phyloP scores from a whole-genome alignment of 352 stramenopile genomes.

The Phytophthora boehmeriae region DNA sequence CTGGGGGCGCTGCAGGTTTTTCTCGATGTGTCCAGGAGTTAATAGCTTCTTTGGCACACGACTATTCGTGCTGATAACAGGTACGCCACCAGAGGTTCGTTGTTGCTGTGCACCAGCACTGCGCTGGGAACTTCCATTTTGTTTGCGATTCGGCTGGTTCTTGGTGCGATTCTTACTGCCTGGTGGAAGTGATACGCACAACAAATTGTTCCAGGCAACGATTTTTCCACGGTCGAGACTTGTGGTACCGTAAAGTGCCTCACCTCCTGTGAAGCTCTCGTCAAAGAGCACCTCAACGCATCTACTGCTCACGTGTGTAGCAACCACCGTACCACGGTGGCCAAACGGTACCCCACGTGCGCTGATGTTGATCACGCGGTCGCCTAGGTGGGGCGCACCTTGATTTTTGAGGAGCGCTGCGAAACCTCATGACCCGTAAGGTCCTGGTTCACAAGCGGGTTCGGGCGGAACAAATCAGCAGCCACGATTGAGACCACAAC shows the following conservation, averaged over 20 bases:
- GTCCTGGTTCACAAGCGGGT: conserved; percentile 81
- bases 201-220: conserved; percentile 91
- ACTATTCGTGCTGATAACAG: conserved; percentile 31
- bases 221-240: conserved; percentile 96
- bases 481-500: conserved; percentile 51
- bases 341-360: conserved; percentile 96
- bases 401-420: conserved; percentile 57
- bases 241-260: conserved; percentile 94
- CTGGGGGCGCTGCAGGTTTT: conserved; percentile 5
- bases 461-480: conserved; percentile 73
- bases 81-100: conserved; percentile 11
- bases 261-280: conserved; percentile 97
- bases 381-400: conserved; percentile 91
- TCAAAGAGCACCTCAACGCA: conserved; percentile 99
- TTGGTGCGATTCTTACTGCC: conserved; percentile 30
- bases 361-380: conserved; percentile 98
- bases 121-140: conserved; percentile 19
- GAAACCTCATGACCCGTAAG: conserved; percentile 75
- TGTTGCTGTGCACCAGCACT: conserved; percentile 15
- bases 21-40: conserved; percentile 20
- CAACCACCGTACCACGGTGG: conserved; percentile 97
- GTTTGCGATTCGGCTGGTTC: conserved; percentile 17
- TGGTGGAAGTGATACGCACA: conserved; percentile 69
- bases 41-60: conserved; percentile 31
- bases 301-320: conserved; percentile 94